Base-by-base conservation (phyloP, 2,329 filamentous ascomycete species). In the Xylaria sp. region DNA sequence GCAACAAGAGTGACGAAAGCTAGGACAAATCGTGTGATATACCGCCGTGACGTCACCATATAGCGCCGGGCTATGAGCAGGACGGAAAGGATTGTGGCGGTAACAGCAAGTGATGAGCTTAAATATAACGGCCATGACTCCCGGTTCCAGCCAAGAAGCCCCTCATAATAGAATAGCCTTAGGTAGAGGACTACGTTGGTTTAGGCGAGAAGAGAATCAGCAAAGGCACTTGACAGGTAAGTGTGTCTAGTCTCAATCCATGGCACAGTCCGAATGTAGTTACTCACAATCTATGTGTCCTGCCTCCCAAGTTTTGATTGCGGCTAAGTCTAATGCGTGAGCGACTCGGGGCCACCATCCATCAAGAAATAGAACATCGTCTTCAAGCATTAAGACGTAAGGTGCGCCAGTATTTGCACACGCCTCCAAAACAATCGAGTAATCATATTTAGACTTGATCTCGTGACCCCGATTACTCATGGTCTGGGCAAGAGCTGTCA, bases 71-170 rank as follows among this genome's bases (percentile, higher is more conserved):
- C 36, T 4, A 59, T 4, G 13, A 51, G 40, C 7, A 69, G 26
- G 9, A 65, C 62, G 4, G 49, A 60, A 6, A 36, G 10, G 10
- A 36, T 36, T 4, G 42, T n/a, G 4, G 48, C 40, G 10, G 63
- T n/a, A 15, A 56, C 46, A 11, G 33, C 33, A 11, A 73, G n/a
- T 17, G 66, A 72, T 6, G 53, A 67, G 9, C 15, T 42, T 3
- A 76, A 42, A 61, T 77, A 77, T 4, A 31, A 59, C 20, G 65
- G 71, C 75, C 74, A 77, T 7, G 70, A 70, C 40, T 77, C 75
- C 4, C 48, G 64, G 44, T 77, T 76, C 75, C 75, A 77, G n/a
- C 76, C 75, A 0, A 76, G 72, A 10, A 76, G 73, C 2, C 74
- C 64, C 9, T 72, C 75, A 51, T 77, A 71, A 61, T 77, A 77